Percentiles rank a stretch among this genome's conserved stretches.
These are phyloP conservation scores for Phytophthora cryptogea DNA, from an alignment of 352 stramenopile species.

Conservation along the genomic window DNA sequence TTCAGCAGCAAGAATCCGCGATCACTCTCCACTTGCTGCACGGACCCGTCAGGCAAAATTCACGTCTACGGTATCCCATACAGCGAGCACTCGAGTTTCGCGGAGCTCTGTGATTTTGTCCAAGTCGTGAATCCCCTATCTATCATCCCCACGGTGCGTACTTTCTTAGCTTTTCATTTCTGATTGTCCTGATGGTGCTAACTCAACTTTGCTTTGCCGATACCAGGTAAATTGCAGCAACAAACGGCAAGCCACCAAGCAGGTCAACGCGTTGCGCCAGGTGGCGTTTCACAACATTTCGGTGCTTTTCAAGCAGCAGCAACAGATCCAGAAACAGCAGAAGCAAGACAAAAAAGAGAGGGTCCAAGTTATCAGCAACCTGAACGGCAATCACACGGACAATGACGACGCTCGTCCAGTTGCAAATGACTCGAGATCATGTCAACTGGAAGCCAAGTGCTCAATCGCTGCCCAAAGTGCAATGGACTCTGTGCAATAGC, in stretches of 20 bases:
- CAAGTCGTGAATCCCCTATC: conserved; percentile 81
- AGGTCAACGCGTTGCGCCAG: conserved; percentile 69
- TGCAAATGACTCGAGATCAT: neutral
- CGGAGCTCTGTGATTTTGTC: conserved; percentile 94
- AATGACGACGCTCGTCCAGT: conserved; percentile 2
- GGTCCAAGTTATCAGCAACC: neutral
- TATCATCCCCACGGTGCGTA: conserved; percentile 93
- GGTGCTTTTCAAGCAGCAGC: conserved; percentile 50
- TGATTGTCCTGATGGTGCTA: neutral
- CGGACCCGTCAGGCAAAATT: conserved; percentile 80
- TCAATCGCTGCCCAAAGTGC: conserved; percentile 2
- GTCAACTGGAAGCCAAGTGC: neutral
- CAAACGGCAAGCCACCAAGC: conserved; percentile 67
- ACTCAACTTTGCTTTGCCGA: conserved; percentile 3
- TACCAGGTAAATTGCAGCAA: conserved; percentile 74
- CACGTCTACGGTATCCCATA: conserved; percentile 95
- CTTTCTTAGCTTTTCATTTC: neutral
- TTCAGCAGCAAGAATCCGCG: conserved; percentile 57
- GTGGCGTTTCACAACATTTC: conserved; percentile 67
- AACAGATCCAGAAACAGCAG: conserved; percentile 31
- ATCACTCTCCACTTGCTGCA: conserved; percentile 75
- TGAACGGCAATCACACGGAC: conserved; percentile 3
- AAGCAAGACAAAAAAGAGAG: neutral
- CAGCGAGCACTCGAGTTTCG: conserved; percentile 96
- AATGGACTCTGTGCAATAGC: conserved; percentile 7